Evolutionary conservation across 1,139 yeast genomes (phyloP).

Genomic region (Geotrichum histeridarum): DNA sequence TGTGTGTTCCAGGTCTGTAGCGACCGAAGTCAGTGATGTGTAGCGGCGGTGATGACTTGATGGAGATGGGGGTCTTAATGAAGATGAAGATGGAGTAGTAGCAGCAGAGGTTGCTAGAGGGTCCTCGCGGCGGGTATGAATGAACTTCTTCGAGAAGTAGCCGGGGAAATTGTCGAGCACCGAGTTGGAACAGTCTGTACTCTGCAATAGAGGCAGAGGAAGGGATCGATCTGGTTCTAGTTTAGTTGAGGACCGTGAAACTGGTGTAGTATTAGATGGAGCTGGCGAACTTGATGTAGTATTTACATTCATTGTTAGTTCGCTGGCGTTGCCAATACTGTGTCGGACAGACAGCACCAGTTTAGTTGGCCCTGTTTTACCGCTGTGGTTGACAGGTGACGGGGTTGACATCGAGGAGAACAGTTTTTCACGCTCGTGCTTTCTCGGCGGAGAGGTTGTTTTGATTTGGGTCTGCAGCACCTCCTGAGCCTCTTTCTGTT

Average conservation of each 20-base stretch:
- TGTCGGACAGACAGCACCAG: slow-evolving; percentile 4
- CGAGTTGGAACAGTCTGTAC: neutral
- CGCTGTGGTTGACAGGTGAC: neutral
- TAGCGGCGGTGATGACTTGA: too few species aligned
- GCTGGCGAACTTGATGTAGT: neutral
- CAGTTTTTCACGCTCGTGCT: neutral
- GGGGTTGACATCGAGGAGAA: neutral
- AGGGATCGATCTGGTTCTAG: too few species aligned
- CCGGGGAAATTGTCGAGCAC: slow-evolving; percentile 1
- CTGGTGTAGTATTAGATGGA: too few species aligned
- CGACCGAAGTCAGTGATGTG: too few species aligned
- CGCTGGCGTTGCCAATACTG: slow-evolving; percentile 9
- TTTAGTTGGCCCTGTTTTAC: neutral
- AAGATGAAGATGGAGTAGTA: too few species aligned
- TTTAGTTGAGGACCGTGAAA: too few species aligned
- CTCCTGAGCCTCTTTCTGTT: neutral
- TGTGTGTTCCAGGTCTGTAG: too few species aligned
- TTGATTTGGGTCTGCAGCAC: neutral
- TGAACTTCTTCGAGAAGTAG: neutral
- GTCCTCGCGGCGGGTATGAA: too few species aligned
- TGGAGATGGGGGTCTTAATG: too few species aligned
- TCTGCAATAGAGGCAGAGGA: too few species aligned
- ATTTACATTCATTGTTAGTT: neutral
- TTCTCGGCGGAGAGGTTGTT: neutral
- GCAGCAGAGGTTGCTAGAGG: too few species aligned